Conservation (phyloP, 805 yeast genomes). For the Metschnikowia drakensbergensis region DNA sequence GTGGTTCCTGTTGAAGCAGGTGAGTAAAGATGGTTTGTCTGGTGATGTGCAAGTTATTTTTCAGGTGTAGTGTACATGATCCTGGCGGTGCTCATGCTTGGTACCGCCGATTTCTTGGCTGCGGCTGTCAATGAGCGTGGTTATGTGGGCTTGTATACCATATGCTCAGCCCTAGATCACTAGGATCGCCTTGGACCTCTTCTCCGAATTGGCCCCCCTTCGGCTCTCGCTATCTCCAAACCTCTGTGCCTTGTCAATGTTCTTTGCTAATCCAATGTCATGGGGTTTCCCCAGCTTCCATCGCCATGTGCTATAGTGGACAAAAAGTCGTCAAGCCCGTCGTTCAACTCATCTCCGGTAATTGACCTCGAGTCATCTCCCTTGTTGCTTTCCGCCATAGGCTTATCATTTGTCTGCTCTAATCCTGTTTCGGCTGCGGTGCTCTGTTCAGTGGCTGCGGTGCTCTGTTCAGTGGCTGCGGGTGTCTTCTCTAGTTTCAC, state of each 20-base stretch:
- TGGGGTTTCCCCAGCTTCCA: constrained; percentile 41
- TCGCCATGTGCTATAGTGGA: constrained; percentile 23
- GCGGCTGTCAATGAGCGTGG: not conserved
- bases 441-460: not conserved
- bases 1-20: too few species aligned
- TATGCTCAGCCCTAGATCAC: too few species aligned
- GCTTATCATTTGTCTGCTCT: not conserved
- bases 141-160: not conserved
- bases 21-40: too few species aligned
- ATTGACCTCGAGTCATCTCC: constrained; percentile 2
- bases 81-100: not conserved
- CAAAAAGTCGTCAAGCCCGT: constrained; percentile 30
- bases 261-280: constrained; percentile 29
- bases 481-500: constrained; percentile 8
- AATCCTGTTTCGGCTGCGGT: not conserved
- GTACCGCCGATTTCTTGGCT: not conserved
- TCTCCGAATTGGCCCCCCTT: too few species aligned
- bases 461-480: not conserved
- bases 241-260: too few species aligned
- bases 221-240: too few species aligned
- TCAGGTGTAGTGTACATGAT: not conserved
- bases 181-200: too few species aligned
- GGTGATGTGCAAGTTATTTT: not conserved
- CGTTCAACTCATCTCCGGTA: constrained; percentile 20
- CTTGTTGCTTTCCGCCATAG: not conserved